Evolutionary conservation across 176 grass and related monocot species (phyloP), one percentile per base, ranked within the genome.

Genomic region (Oryza glaberrima): DNA sequence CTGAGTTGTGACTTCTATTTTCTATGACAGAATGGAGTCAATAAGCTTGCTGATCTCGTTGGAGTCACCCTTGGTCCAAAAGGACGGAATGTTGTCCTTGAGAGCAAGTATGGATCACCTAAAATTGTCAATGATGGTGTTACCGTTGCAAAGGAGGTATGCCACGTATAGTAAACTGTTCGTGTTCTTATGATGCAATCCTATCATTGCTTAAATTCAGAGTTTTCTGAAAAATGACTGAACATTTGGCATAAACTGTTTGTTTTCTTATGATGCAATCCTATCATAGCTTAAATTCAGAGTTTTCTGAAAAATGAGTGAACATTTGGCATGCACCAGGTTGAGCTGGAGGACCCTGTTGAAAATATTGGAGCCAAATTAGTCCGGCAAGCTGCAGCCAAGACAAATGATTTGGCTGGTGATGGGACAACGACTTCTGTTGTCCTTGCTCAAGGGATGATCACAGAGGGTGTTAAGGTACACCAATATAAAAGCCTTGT

Each of bases 291-390:
- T 71, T 63, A 44, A 72, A 20, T 34, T 45, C 17, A 58, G 38
- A 26, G n/a, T 43, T 76, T 44, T 70, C 20, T 76, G 4, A 66
- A 23, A 20, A 76, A 51, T 38, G 36, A 38, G 5, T 46, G n/a
- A 9, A n/a, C 58, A 14, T 83, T 36, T 73, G 30, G 5, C 65
- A 51, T 94, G 67, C 8, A 70, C 47, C 65, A 96, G 94, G 94
- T 96, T 77, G 94, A 96, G 70, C 82, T 97, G 34, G 92, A 94
- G 79, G 94, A 97, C 71, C 92, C 94, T 82, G 92, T 97, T 0
- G 94, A 94, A 84, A 97, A 97, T 83, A 94, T 97, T 88, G 94
- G 94, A 34, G 94, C 94, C 70, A 97, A 94, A 78, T 89, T 97
- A 75, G 94, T 96, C 26, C 84, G 94, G 17, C 94, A 96, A 84